Base-by-base conservation (phyloP, 768 basidiomycete species). In the Trametes villosa region DNA sequence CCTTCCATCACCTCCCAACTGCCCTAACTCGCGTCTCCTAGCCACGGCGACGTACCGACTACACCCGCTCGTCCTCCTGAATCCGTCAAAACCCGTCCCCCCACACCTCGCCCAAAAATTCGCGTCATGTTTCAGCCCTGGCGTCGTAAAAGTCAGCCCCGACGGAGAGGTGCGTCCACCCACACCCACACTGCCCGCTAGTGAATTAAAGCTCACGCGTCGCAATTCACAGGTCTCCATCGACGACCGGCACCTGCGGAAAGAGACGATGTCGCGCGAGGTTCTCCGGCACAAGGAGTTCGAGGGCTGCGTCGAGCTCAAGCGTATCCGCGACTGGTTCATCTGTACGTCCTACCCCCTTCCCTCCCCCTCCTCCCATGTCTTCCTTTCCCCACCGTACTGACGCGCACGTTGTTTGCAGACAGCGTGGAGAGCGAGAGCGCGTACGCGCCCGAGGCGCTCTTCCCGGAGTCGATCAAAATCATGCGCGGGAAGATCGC, bases 21-120 rank as follows among this genome's bases (percentile, higher is more conserved):
- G 26, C 31, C 20, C 9, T 4, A 15, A 11, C 26, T 6, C 7
- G 30, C 20, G 1, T 29, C 17, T 4, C 8, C 4, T n/a, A 95
- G 96, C 96, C 3, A 98, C 96, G 8, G 96, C 97, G 3, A 92
- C 95, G 0, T 99, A 98, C 71, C 91, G 97, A 50, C 81, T 97
- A 7, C 83, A 97, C 30, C 97, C 97, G 0, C 81, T 90, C 65
- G 90, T 99, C 72, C 72, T 80, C 49, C 77, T 89, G 62, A 83
- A 84, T 68, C 86, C 89, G 41, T 78, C 77, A 59, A 85, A 87
- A 63, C 89, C 90, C 0, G 88, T 98, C 30, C 91, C 94, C 0
- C 81, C 86, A 8, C 78, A 86, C n/a, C 84, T 86, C 31, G 87
- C 88, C 4, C 80, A 87, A 34, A 93, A 92, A 65, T 98, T 99